Conservation (phyloP, 75 land plant genomes). For the Selaginella moellendorffii region DNA sequence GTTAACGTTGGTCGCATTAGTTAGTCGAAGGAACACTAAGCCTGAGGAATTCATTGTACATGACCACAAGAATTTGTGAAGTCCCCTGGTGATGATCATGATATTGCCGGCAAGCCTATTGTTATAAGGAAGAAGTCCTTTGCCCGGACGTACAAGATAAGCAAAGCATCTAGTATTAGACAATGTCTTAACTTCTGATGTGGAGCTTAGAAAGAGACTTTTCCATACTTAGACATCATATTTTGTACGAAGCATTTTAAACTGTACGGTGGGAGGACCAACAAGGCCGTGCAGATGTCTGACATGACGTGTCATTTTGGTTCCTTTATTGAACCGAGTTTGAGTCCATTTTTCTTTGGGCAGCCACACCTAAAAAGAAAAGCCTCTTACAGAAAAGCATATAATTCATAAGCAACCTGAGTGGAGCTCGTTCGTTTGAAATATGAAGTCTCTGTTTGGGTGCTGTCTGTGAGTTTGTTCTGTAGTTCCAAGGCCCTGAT, state of each 20-base stretch:
- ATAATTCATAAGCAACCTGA: not conserved
- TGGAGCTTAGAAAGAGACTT: no score
- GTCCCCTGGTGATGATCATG: no score
- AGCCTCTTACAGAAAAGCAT: not conserved
- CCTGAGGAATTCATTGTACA: no score
- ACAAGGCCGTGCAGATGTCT: not conserved
- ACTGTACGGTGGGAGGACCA: not conserved
- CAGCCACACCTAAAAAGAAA: not conserved
- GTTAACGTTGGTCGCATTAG: no score
- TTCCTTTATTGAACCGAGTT: not conserved
- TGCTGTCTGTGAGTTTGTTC: not conserved
- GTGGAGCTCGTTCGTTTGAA: not conserved
- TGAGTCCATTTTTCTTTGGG: not conserved
- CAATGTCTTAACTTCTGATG: no score
- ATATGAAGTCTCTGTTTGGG: not conserved
- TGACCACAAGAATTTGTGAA: no score
- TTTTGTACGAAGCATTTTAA: not conserved
- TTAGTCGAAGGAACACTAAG: no score
- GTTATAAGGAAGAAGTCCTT: no score
- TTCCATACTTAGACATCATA: not conserved
- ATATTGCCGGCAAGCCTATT: no score
- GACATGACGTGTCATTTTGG: not conserved
- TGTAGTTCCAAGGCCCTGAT: not conserved
- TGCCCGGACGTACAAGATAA: no score
- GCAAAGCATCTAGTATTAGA: no score